These are phyloP conservation scores for Lactarius pseudohatsudake DNA, from an alignment of 768 basidiomycete species.

Conservation along the genomic window DNA sequence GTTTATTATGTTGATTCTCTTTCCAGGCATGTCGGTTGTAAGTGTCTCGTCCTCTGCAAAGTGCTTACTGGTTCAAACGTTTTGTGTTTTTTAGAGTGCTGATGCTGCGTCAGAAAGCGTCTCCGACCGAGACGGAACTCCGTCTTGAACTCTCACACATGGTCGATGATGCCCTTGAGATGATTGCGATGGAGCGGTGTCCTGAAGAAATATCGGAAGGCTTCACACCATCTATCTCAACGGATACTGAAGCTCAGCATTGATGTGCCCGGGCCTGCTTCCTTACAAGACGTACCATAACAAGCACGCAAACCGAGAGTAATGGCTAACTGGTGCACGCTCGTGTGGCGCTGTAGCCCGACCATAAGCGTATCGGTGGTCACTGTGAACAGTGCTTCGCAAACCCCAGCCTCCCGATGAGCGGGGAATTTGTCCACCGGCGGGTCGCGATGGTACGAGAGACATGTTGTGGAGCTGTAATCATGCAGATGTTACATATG, in stretches of 20 bases:
- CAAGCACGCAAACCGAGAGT: too few relatives aligned
- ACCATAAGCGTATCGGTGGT: too few relatives aligned
- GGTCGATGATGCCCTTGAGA: constrained; percentile 24
- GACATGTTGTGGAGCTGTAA: too few relatives aligned
- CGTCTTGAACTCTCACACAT: constrained; percentile 3
- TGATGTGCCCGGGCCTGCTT: not conserved
- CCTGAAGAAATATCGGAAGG: not conserved
- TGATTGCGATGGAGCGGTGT: not conserved
- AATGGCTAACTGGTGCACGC: too few relatives aligned
- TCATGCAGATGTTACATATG: too few relatives aligned
- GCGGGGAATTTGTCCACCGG: too few relatives aligned
- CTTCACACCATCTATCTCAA: not conserved
- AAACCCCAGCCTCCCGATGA: too few relatives aligned
- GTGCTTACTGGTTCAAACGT: not conserved
- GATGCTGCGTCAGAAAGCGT: constrained; percentile 22
- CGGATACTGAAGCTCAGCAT: not conserved
- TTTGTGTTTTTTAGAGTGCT: constrained; percentile 23
- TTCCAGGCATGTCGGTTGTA: constrained; percentile 25
- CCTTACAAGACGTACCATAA: not conserved
- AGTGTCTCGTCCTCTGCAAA: not conserved
- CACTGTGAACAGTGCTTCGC: too few relatives aligned
- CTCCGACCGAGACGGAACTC: constrained; percentile 23
- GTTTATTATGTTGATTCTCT: not conserved
- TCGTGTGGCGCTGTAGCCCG: too few relatives aligned
- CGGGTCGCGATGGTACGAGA: too few relatives aligned